A percentile compares a stretch with the other conserved stretches of the same genome.
Conservation (phyloP, 2,329 filamentous ascomycete genomes). For the Pseudomassariella vexata region DNA sequence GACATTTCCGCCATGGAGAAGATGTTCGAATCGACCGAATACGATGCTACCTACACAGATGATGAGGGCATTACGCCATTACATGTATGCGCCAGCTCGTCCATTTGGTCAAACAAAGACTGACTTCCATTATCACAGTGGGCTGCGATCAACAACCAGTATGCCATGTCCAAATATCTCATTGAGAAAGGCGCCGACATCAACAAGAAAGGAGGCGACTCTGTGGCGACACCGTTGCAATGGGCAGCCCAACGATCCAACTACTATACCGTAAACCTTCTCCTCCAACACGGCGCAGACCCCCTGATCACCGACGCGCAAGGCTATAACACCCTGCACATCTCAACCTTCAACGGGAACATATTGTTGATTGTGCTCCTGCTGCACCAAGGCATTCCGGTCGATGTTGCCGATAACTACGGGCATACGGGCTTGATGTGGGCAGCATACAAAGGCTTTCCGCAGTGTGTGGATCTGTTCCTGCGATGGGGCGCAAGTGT, state of each 20-base stretch:
- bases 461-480: slow-evolving; percentile 85
- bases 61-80: slow-evolving; percentile 92
- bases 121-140: slow-evolving; percentile 59
- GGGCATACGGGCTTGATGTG: slow-evolving; percentile 97
- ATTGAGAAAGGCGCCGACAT: slow-evolving; percentile 80
- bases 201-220: slow-evolving; percentile 93
- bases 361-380: slow-evolving; percentile 83
- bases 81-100: slow-evolving; percentile 58
- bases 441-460: slow-evolving; percentile 96
- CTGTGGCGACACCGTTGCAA: slow-evolving; percentile 85
- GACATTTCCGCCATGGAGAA: slow-evolving; percentile 83
- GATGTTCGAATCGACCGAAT: slow-evolving; percentile 78
- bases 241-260: slow-evolving; percentile 97
- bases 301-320: slow-evolving; percentile 88
- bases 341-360: slow-evolving; percentile 95
- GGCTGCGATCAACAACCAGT: slow-evolving; percentile 98
- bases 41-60: slow-evolving; percentile 77
- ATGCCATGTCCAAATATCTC: slow-evolving; percentile 93
- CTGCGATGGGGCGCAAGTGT: slow-evolving; percentile 94
- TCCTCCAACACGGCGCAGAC: slow-evolving; percentile 87
- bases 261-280: slow-evolving; percentile 91
- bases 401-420: slow-evolving; percentile 83
- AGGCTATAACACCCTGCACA: slow-evolving; percentile 96
- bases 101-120: neutral
- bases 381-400: slow-evolving; percentile 89